These are phyloP conservation scores for Lojkania enalia DNA, from an alignment of 2,329 filamentous ascomycete genomes.

Conservation along the genomic window DNA sequence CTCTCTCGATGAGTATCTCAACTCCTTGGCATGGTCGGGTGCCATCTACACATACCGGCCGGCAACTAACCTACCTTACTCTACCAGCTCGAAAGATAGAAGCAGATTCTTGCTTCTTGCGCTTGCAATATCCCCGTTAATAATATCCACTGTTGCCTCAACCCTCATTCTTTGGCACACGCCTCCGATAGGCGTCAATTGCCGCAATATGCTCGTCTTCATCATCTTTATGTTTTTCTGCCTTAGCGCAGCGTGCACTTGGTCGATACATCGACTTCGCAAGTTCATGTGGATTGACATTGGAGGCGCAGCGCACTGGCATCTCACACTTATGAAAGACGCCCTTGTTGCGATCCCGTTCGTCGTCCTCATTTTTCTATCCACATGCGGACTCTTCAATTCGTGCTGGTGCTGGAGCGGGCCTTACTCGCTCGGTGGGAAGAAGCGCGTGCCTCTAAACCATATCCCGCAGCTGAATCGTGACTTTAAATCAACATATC, in stretches of 20 bases:
- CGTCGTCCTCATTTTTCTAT: slow-evolving; percentile 20
- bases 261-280: neutral
- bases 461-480: slow-evolving; percentile 4
- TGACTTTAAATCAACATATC: slow-evolving; percentile 14
- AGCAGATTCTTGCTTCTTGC: slow-evolving; percentile 2
- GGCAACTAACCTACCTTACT: slow-evolving; percentile 9
- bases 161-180: slow-evolving; percentile 20
- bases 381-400: slow-evolving; percentile 24
- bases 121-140: slow-evolving; percentile 10
- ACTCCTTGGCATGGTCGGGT: slow-evolving; percentile 19
- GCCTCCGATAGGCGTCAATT: slow-evolving; percentile 22
- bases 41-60: slow-evolving; percentile 25
- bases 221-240: slow-evolving; percentile 14
- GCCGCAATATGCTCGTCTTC: slow-evolving; percentile 22
- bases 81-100: neutral
- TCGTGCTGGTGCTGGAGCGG: slow-evolving; percentile 24
- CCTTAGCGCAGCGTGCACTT: slow-evolving; percentile 13
- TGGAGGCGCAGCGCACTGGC: slow-evolving; percentile 16
- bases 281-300: slow-evolving; percentile 2
- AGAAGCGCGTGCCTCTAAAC: slow-evolving; percentile 13
- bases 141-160: slow-evolving; percentile 13
- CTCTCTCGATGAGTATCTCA: slow-evolving; percentile 14
- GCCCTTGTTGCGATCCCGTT: slow-evolving; percentile 17
- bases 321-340: slow-evolving; percentile 23
- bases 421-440: slow-evolving; percentile 8